Evolutionary conservation across 148 eudicot species (phyloP).

Genomic region (Pharnaceum exiguum): DNA sequence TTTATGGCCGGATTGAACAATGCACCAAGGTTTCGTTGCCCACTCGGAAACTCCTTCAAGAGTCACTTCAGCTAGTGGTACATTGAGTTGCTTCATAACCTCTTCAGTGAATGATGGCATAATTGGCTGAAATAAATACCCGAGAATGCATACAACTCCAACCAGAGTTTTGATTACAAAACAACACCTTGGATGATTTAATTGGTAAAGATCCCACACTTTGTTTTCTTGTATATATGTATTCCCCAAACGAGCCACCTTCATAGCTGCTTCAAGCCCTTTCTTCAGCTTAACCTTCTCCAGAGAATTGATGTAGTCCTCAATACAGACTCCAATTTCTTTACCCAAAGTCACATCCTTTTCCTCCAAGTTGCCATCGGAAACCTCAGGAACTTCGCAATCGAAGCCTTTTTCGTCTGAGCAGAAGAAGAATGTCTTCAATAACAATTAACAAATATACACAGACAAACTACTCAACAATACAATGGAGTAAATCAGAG

Average conservation of each 20-base stretch:
- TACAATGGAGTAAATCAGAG: background rate
- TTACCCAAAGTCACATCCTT: background rate
- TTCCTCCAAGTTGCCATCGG: background rate
- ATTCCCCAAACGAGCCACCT: constrained; percentile 10
- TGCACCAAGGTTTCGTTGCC: constrained; percentile 8
- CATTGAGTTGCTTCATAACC: constrained; percentile 13
- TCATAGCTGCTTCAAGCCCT: constrained; percentile 15
- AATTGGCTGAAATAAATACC: constrained; percentile 8
- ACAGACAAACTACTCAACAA: background rate
- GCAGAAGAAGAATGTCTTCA: background rate
- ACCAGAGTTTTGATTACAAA: constrained; percentile 8
- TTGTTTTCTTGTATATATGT: background rate
- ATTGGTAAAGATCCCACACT: constrained; percentile 5
- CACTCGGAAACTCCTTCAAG: background rate
- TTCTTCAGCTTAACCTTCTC: constrained; percentile 15
- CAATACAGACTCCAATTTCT: background rate
- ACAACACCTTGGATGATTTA: background rate
- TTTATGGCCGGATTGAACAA: constrained; percentile 8
- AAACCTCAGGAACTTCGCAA: constrained; percentile 6
- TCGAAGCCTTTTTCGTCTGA: constrained; percentile 9
- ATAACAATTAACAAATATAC: background rate
- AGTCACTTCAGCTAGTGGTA: background rate
- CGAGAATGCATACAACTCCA: constrained; percentile 8
- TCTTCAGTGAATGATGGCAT: constrained; percentile 12
- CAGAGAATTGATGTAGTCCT: constrained; percentile 3